Percentiles rank a stretch among this genome's conserved stretches.
phyloP scores from a whole-genome alignment of 768 basidiomycete genomes.

The Lyophyllum shimeji region DNA sequence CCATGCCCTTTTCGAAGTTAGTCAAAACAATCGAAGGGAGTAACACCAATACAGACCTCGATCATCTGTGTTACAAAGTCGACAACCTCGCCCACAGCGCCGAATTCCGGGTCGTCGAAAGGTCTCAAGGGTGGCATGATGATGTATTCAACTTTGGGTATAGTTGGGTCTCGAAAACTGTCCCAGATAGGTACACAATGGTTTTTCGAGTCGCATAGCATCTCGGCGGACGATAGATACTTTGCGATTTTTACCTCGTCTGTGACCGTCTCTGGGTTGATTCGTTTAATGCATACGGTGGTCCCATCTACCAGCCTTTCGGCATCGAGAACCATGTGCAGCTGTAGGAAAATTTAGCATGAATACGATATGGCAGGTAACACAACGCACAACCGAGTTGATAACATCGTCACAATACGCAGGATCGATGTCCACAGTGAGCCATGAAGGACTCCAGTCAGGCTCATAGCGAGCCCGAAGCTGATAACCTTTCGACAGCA shows the following conservation, averaged over 20 bases:
- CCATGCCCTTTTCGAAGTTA: constrained; percentile 22
- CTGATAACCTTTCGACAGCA: constrained; percentile 22
- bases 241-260: constrained; percentile 10
- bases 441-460: constrained; percentile 30
- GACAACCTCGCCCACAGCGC: constrained; percentile 24
- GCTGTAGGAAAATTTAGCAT: not conserved
- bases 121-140: constrained; percentile 37
- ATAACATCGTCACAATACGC: constrained; percentile 3
- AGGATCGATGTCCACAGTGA: constrained; percentile 9
- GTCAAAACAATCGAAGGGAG: not conserved
- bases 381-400: not conserved
- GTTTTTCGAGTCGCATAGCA: constrained; percentile 9
- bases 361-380: not conserved
- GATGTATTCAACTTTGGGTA: constrained; percentile 16
- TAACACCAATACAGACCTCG: constrained; percentile 1
- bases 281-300: constrained; percentile 12
- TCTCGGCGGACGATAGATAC: constrained; percentile 7
- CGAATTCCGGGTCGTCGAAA: constrained; percentile 33
- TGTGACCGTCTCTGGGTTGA: constrained; percentile 1
- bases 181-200: constrained; percentile 20
- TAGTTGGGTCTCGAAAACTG: constrained; percentile 14
- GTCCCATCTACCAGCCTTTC: not conserved
- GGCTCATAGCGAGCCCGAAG: constrained; percentile 29
- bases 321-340: constrained; percentile 11
- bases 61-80: constrained; percentile 31